Percentiles rank a stretch among this genome's conserved stretches.
These are phyloP conservation scores for Peterozyma toletana DNA, from an alignment of 805 yeast genomes.

Conservation along the genomic window DNA sequence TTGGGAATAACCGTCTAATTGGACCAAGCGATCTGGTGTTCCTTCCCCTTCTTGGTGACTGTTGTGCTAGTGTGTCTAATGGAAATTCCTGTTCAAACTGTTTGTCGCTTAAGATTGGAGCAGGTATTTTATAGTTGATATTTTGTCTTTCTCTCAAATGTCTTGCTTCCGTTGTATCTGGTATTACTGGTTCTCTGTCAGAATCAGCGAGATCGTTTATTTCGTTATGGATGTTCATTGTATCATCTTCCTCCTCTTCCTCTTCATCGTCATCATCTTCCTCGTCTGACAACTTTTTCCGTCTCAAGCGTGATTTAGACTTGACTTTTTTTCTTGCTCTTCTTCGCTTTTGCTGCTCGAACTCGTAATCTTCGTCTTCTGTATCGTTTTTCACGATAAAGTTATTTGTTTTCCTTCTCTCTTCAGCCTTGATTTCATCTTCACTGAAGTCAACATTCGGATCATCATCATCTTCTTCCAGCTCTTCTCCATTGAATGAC, in stretches of 20 bases:
- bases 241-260: conserved; percentile 5
- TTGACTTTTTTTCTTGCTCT: background rate
- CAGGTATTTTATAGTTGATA: conserved; percentile 77
- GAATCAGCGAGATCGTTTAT: conserved; percentile 14
- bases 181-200: conserved; percentile 20
- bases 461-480: conserved; percentile 15
- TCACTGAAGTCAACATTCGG: conserved; percentile 13
- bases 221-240: conserved; percentile 2
- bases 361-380: conserved; percentile 13
- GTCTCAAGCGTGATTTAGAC: background rate
- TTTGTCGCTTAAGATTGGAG: conserved; percentile 52
- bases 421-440: conserved; percentile 15
- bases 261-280: conserved; percentile 11
- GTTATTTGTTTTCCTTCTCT: conserved; percentile 10
- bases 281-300: conserved; percentile 8
- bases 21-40: conserved; percentile 33
- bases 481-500: conserved; percentile 16
- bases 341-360: conserved; percentile 5
- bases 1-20: conserved; percentile 74
- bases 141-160: conserved; percentile 63
- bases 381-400: conserved; percentile 19
- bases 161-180: conserved; percentile 54
- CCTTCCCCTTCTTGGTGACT: conserved; percentile 21
- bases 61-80: conserved; percentile 2
- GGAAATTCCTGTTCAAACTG: conserved; percentile 15